Base-by-base conservation (phyloP, 805 yeast species). In the Tanozyma kutaoensis region DNA sequence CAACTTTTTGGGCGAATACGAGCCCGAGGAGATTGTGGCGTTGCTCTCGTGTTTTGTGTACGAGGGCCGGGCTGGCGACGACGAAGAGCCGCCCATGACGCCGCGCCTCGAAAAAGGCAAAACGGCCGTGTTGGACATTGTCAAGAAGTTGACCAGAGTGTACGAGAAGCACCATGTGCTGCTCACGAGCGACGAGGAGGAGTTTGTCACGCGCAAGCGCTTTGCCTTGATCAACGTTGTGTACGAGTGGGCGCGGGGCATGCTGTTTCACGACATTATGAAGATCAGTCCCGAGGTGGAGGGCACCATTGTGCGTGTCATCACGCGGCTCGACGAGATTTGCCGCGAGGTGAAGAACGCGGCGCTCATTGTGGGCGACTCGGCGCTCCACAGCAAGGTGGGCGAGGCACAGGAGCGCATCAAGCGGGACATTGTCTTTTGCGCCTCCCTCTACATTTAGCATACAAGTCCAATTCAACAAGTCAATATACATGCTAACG, bases 171-270 rank as follows among this genome's bases (percentile, higher is more conserved):
- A 76, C 34, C 85, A 78, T 46, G 81, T 91, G 12, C 58, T 76
- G 12, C 55, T 84, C 37, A 80, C 94, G 0, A 62, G 75, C 8
- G 97, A 86, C 28, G 97, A 88, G 40, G 77, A 76, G 26, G 79
- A 77, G 33, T 91, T 88, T 43, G 55, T 77, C 37, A 93, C 82
- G 30, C 68, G 76, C 36, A 76, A 82, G 41, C 62, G 97, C 38
- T 91, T 91, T 52, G 94, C 88, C 0, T 62, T 91, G 43, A 80
- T 84, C 52, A 88, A 85, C 47, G 95, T 84, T 9, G 95, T 88
- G 4, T 91, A 88, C 48, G 96, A 91, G 53, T 91, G 99, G 99
- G 95, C 97, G 1, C 66, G 93, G 37, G 99, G 98, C 2, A 66
- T 59, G 76, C 67, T 93, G 1, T 91, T 91, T 58, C 77, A 78